Evolutionary conservation across 2,329 filamentous ascomycete genomes (phyloP), one percentile per base, ranked within the genome.

Genomic region (Alternaria longipes): DNA sequence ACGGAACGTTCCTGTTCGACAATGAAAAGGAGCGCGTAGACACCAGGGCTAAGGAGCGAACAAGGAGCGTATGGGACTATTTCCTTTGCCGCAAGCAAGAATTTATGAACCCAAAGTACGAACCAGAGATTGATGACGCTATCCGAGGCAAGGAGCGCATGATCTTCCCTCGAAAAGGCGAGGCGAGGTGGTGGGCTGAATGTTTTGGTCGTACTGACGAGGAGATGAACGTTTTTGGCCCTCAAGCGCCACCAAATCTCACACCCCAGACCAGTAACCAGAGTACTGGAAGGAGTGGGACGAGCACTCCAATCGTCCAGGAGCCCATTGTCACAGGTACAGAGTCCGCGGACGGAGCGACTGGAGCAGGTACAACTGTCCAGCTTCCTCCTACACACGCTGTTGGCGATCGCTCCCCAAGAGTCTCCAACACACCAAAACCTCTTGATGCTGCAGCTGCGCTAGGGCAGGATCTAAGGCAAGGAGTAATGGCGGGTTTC

Each of bases 1-100:
- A 97, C 66, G 95, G 95, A 46, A 97, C 94, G 0, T 99, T 99
- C 76, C 84, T 99, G 5, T 97, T 92, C 80, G 97, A 99, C 80
- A 96, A 89, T 57, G 95, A 99, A 78, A 95, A 93, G 73, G 91
- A 97, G 72, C 89, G 95, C 4, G 82, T 87, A 16, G 91, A 95
- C 44, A 86, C 87, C 22, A 85, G 84, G 28, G 89, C 91, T 1
- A 82, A 84, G 40, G 89, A 93, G 70, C 85, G 87, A 55, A 97
- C 93, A 4, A 86, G 91, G 4, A 97, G 92, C 22, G 95, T 97
- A 1, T 99, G 95, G 95, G 91, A 95, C 68, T 97, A 98, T 76
- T 98, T 99, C 78, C 82, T 98, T 8, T 89, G 91, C 44, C 88
- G 94, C 11, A 89, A 87, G 66, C 83, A 87, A 20, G 91, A 97